Base-by-base conservation (phyloP, 225 moss, liverwort and hornwort genomes). In the Ulota crispa region DNA sequence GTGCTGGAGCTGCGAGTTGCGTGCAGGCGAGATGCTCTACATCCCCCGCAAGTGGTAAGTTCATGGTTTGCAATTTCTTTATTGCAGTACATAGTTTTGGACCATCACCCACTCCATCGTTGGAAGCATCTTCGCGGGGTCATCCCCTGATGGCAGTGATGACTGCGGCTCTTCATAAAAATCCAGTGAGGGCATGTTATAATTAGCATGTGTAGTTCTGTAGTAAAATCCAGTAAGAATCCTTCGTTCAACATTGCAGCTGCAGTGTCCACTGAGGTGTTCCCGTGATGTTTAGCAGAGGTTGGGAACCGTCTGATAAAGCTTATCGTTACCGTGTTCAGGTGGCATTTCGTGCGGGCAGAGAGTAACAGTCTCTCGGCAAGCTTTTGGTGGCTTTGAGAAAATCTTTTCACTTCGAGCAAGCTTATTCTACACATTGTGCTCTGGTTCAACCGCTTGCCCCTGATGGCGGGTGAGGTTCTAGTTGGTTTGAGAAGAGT, bases 271-370 rank as follows among this genome's bases (percentile, higher is more conserved):
- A 39, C 27, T 61, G 34, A 60, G 24, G 45, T 79, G n/a, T 47
- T 79, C 3, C 32, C 20, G 50, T 34, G 30, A 13, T 34, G 62
- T 18, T 24, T 11, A 60, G 11, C 18, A n/a, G 28, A 68, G 79
- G 61, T 12, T 34, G 45, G 24, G 32, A 80, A 52, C 3, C 13
- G 19, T 36, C 18, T 87, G 39, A 80, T 57, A 32, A 68, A 59
- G 63, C 24, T 47, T 54, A 19, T 62, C 71, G 69, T 50, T 15
- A n/a, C 9, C 26, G 18, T 80, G 28, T 79, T 67, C 80, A 89
- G 87, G 89, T 89, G 89, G 89, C 89, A 89, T 81, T 76, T 87
- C 15, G 87, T 89, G 76, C 79, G 72, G 78, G 89, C 87, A 64
- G 66, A 78, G 63, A 85, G 83, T 39, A 81, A 32, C 52, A 89